Evolutionary conservation across 768 basidiomycete genomes (phyloP).

Genomic region (Cantharellus cinnabarinus): DNA sequence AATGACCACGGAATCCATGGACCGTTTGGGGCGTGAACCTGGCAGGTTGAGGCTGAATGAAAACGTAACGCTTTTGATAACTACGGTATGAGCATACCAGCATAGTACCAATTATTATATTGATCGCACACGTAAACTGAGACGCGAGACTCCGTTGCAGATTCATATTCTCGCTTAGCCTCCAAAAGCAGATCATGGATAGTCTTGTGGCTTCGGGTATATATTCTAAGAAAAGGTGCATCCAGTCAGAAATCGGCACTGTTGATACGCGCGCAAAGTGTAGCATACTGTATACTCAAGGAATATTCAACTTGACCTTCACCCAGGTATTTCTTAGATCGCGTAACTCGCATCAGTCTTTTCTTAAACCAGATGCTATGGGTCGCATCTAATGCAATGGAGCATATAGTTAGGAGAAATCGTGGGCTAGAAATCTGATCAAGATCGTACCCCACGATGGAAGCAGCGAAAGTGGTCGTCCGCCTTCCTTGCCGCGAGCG

Average conservation of each 20-base stretch:
- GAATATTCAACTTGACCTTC: slow-evolving; percentile 6
- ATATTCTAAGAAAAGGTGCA: slow-evolving; percentile 18
- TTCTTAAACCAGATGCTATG: slow-evolving; percentile 8
- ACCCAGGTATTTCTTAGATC: slow-evolving; percentile 3
- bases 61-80: slow-evolving; percentile 7
- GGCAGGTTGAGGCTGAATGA: slow-evolving; percentile 29
- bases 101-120: slow-evolving; percentile 9
- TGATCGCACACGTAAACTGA: slow-evolving; percentile 24
- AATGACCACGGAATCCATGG: slow-evolving; percentile 44
- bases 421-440: background rate
- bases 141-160: slow-evolving; percentile 31
- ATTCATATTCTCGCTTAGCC: slow-evolving; percentile 30
- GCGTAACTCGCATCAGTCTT: slow-evolving; percentile 13
- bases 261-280: background rate
- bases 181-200: slow-evolving; percentile 35
- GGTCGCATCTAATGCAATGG: slow-evolving; percentile 4
- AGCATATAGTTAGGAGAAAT: too few species aligned
- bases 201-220: slow-evolving; percentile 25
- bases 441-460: slow-evolving; percentile 7
- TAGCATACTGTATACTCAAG: slow-evolving; percentile 4
- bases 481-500: background rate
- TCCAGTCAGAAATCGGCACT: background rate
- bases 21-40: slow-evolving; percentile 40
- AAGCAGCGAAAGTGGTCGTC: slow-evolving; percentile 1
- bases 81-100: slow-evolving; percentile 16